Conservation (phyloP, 106 monocot species). For the Dactylorhiza incarnata region DNA sequence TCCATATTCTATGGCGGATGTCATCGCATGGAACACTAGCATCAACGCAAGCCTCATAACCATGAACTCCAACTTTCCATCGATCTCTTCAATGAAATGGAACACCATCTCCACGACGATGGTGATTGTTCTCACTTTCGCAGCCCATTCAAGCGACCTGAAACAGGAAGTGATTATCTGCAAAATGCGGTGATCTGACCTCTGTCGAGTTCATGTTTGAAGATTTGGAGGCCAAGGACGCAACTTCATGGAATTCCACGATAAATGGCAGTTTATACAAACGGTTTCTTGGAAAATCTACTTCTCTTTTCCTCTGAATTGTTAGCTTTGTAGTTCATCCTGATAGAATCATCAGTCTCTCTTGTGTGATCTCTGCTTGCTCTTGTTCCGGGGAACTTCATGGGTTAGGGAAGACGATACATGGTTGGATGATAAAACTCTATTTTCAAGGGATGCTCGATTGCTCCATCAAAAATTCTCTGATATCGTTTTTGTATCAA, state of each 20-base stretch:
- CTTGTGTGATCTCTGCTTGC: conserved; percentile 41
- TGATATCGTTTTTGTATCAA: conserved; percentile 62
- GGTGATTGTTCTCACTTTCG: conserved; percentile 32
- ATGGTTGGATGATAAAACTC: conserved; percentile 29
- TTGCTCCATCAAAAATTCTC: conserved; percentile 40
- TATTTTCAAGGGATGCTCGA: conserved; percentile 11
- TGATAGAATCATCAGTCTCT: conserved; percentile 51
- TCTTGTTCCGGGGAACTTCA: conserved; percentile 14
- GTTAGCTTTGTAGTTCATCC: conserved; percentile 6
- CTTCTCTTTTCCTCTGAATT: conserved; percentile 36
- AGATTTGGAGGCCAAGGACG: conserved; percentile 31
- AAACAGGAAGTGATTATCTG: conserved; percentile 28
- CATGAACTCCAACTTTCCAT: conserved; percentile 9
- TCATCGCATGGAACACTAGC: conserved; percentile 48
- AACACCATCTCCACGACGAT: conserved; percentile 35
- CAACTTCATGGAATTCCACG: conserved; percentile 51
- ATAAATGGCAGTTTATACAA: conserved; percentile 41
- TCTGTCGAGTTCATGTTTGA: conserved; percentile 32
- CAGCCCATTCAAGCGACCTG: conserved; percentile 19
- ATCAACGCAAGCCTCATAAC: conserved; percentile 24
- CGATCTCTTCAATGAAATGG: conserved; percentile 26
- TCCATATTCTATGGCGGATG: too few relatives aligned
- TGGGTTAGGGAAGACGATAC: conserved; percentile 33
- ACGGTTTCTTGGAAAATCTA: conserved; percentile 16
- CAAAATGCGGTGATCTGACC: conserved; percentile 37